phyloP scores from a whole-genome alignment of 306 rosid species.

The Glycine soja region DNA sequence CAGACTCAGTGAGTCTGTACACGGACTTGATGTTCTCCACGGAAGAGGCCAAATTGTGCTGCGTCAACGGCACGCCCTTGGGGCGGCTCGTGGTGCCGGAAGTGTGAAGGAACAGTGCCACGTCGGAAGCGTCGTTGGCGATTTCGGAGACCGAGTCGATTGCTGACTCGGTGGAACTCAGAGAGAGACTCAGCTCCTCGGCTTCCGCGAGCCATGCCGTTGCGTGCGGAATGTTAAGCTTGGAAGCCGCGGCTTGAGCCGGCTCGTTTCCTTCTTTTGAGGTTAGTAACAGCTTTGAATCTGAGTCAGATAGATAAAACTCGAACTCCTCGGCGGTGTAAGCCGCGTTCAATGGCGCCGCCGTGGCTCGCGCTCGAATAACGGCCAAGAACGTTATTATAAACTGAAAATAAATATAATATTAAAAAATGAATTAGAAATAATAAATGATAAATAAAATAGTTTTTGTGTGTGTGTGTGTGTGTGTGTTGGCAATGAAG shows the following conservation, averaged over 20 bases:
- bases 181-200: constrained; percentile 8
- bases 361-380: constrained; percentile 30
- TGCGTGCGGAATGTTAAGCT: neutral
- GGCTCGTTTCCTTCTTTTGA: constrained; percentile 4
- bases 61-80: constrained; percentile 34
- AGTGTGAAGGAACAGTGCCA: constrained; percentile 27
- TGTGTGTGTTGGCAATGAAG: neutral
- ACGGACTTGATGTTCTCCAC: constrained; percentile 30
- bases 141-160: neutral
- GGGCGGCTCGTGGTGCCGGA: constrained; percentile 37
- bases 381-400: constrained; percentile 1
- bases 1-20: constrained; percentile 26
- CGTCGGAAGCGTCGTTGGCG: constrained; percentile 13
- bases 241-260: constrained; percentile 32
- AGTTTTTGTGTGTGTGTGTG: neutral
- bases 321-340: constrained; percentile 27
- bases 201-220: neutral
- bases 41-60: constrained; percentile 21
- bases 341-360: constrained; percentile 33
- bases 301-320: constrained; percentile 26
- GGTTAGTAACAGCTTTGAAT: constrained; percentile 1
- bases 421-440: neutral
- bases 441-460: neutral
- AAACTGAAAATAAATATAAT: neutral
- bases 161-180: neutral